These are phyloP conservation scores for Pichia manshurica DNA, from an alignment of 805 yeast species.

Conservation along the genomic window DNA sequence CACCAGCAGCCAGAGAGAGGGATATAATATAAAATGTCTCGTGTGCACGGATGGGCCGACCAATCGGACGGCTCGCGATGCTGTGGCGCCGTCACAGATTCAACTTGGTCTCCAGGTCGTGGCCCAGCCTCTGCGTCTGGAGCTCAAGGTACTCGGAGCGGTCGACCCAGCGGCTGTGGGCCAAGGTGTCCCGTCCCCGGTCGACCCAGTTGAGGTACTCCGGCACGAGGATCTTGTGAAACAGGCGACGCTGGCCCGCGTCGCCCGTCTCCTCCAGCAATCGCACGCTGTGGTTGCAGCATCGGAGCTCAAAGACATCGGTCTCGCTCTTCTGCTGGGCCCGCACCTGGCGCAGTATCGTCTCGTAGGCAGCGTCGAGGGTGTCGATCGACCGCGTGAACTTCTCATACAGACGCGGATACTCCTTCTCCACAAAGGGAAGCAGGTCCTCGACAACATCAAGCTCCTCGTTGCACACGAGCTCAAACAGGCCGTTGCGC, in stretches of 20 bases:
- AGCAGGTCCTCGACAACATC: conserved; percentile 8
- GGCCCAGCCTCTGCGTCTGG: too few species aligned
- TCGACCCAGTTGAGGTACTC: conserved; percentile 3
- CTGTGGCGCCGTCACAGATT: too few species aligned
- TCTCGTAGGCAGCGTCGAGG: neutral
- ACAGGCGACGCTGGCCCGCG: neutral
- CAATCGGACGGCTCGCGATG: too few species aligned
- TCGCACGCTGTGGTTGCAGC: neutral
- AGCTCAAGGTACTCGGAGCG: too few species aligned
- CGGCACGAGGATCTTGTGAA: neutral
- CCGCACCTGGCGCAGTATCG: neutral
- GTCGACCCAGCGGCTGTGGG: neutral
- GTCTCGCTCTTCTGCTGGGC: neutral
- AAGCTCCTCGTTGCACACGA: conserved; percentile 6
- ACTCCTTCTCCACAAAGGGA: conserved; percentile 9
- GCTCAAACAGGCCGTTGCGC: conserved; percentile 1
- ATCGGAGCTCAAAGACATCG: conserved; percentile 1
- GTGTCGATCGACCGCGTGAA: conserved; percentile 3
- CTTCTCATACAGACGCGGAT: neutral
- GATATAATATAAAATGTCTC: too few species aligned
- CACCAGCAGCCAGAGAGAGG: too few species aligned
- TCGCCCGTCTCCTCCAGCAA: neutral
- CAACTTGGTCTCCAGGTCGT: too few species aligned
- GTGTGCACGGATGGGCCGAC: too few species aligned
- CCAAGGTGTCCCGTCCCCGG: neutral